phyloP scores from a whole-genome alignment of 306 rosid species.

The Carpinus viminea region DNA sequence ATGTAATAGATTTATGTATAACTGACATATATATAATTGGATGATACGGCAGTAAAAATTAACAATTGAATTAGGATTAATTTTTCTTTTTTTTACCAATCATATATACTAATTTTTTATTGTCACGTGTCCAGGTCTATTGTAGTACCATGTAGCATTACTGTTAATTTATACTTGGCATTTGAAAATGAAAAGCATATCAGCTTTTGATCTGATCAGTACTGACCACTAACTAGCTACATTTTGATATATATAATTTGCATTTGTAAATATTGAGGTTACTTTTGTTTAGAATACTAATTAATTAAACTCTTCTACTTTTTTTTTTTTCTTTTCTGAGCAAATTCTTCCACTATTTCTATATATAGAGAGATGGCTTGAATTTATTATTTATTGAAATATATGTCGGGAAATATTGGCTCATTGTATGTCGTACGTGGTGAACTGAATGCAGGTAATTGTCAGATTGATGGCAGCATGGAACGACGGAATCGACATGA shows the following conservation, averaged over 20 bases:
- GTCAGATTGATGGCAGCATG: constrained; percentile 26
- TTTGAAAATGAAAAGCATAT: background rate
- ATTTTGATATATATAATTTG: background rate
- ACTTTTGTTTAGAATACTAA: background rate
- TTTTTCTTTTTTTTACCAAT: no score
- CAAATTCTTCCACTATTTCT: background rate
- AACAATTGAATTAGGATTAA: no score
- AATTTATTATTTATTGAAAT: background rate
- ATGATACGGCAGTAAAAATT: no score
- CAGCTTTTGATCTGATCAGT: background rate
- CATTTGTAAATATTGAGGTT: background rate
- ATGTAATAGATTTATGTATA: no score
- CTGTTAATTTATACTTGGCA: background rate
- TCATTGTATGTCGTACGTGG: constrained; percentile 26
- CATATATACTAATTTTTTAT: no score
- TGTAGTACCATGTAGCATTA: no score
- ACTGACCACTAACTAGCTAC: background rate
- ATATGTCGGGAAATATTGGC: constrained; percentile 28
- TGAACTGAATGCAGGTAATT: constrained; percentile 46
- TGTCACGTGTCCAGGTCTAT: no score
- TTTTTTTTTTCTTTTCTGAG: background rate
- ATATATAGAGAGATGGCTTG: background rate
- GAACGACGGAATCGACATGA: constrained; percentile 63
- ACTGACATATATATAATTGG: no score
- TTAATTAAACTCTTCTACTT: no score